Base-by-base conservation (phyloP, 441 rosid species). In the Adansonia grandidieri region DNA sequence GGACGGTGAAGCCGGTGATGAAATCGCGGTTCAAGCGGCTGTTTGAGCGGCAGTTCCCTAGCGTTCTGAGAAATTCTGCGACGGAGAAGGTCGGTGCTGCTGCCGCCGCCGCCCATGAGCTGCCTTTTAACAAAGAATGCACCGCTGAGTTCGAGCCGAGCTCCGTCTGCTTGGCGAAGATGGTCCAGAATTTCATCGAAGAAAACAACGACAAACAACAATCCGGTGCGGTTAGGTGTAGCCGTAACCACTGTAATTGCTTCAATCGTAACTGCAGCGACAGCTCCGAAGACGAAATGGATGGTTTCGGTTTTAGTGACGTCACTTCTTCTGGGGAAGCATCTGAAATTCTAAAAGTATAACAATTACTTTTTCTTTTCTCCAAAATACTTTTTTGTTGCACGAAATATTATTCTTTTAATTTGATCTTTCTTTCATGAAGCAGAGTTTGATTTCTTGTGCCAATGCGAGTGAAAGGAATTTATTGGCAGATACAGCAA, bases 1-100 rank as follows among this genome's bases (percentile, higher is more conserved):
- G 91, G 87, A 79, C 89, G 28, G 88, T 78, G 54, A 92, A 84
- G 78, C 94, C 92, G 44, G 88, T 83, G 78, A 88, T 82, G 74
- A 95, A 89, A 82, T 95, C 95, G 74, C 86, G 93, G 62, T 70
- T 93, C 57, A 93, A 92, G 86, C 89, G 95, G 83, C 91, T 95
- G 28, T 93, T 95, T 48, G 98, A 95, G 85, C 92, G 91, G 47
- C 97, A 88, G 80, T 92, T 93, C 85, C 66, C 80, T 63, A 63
- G 75, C 78, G 82, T 80, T 37, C 78, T 89, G 65, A 89, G 86
- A 80, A 88, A 78, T 79, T 82, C 89, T 3, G 24, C 85, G 0
- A 79, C 87, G 10, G 89, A 89, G 67, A 86, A 80, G 84, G 85
- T 15, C 67, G 79, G 69, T 47, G 81, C 28, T 45, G 80, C 75